These are phyloP conservation scores for Gaertneriomyces semiglobifer DNA, from an alignment of 192 early-diverging fungal species.

Conservation along the genomic window DNA sequence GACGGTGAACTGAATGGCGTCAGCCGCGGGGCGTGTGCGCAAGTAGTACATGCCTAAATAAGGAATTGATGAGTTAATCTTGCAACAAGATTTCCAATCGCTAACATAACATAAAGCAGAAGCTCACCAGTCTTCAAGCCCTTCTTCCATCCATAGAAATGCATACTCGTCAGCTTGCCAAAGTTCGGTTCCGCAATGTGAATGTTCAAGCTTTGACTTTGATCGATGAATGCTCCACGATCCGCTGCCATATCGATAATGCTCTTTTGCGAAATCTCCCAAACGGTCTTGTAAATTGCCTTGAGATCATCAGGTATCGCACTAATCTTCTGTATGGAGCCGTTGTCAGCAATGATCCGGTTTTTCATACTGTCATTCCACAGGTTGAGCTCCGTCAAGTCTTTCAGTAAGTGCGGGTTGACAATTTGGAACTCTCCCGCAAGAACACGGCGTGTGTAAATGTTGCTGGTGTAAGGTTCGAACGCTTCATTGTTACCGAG, in stretches of 20 bases:
- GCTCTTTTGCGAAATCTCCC: slow-evolving; percentile 82
- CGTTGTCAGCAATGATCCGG: slow-evolving; percentile 86
- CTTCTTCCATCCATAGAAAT: slow-evolving; percentile 97
- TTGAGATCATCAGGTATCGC: slow-evolving; percentile 84
- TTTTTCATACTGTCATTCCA: slow-evolving; percentile 96
- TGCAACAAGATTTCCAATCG: neutral
- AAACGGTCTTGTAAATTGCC: slow-evolving; percentile 95
- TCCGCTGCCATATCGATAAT: slow-evolving; percentile 97
- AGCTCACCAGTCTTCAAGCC: slow-evolving; percentile 87
- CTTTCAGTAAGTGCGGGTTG: slow-evolving; percentile 93
- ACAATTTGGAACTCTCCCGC: slow-evolving; percentile 98
- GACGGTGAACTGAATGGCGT: slow-evolving; percentile 98
- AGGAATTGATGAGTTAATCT: neutral
- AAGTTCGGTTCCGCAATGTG: slow-evolving; percentile 92
- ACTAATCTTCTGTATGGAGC: slow-evolving; percentile 76
- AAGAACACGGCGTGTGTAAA: slow-evolving; percentile 94
- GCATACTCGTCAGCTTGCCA: slow-evolving; percentile 94
- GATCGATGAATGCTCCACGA: slow-evolving; percentile 96
- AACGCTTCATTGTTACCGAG: slow-evolving; percentile 92
- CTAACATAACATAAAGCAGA: neutral
- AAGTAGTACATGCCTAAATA: slow-evolving; percentile 88
- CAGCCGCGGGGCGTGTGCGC: slow-evolving; percentile 89
- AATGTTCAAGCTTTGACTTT: slow-evolving; percentile 93
- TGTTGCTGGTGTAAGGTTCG: slow-evolving; percentile 72
- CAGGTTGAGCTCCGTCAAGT: slow-evolving; percentile 84